A percentile compares a stretch with the other conserved stretches of the same genome.
phyloP scores from a whole-genome alignment of 2,329 filamentous ascomycete genomes.

The Claviceps quebecensis region DNA sequence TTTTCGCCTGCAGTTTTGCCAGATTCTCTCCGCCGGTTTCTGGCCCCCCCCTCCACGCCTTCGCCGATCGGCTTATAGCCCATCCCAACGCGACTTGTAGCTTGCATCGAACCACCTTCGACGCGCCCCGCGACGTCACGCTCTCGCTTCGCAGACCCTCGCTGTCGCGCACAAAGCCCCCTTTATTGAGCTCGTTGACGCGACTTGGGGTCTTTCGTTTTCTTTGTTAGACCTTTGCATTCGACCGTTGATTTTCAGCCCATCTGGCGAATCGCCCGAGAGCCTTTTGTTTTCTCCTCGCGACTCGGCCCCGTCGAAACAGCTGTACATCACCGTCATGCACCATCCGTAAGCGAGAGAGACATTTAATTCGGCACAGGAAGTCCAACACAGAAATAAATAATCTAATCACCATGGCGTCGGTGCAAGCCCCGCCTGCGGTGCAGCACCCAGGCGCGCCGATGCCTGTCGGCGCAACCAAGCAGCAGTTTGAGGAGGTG shows the following conservation, averaged over 20 bases:
- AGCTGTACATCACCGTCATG: conserved; percentile 23
- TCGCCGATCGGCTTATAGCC: conserved; percentile 2
- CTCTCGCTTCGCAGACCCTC: conserved; percentile 9
- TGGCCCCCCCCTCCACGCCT: conserved; percentile 10
- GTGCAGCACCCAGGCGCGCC: conserved; percentile 51
- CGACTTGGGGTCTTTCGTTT: conserved; percentile 7
- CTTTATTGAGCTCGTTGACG: conserved; percentile 12
- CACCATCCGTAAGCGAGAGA: conserved; percentile 17
- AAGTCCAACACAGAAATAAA: conserved; percentile 1
- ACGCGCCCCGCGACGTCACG: conserved; percentile 16
- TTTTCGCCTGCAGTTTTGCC: conserved; percentile 5
- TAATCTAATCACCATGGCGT: conserved; percentile 50
- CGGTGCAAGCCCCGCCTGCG: conserved; percentile 58
- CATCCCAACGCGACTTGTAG: conserved; percentile 5
- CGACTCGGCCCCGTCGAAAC: conserved; percentile 1
- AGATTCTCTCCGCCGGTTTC: conserved; percentile 1
- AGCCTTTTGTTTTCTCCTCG: background rate
- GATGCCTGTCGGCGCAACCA: conserved; percentile 54
- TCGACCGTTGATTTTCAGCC: conserved; percentile 2
- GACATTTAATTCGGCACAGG: conserved; percentile 1
- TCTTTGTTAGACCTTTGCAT: background rate
- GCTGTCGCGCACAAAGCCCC: conserved; percentile 7
- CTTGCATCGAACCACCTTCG: conserved; percentile 5
- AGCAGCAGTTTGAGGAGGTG: conserved; percentile 65
- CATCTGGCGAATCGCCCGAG: background rate